Base-by-base conservation (phyloP, 495 filamentous ascomycete genomes). In the Articulospora tetracladia region DNA sequence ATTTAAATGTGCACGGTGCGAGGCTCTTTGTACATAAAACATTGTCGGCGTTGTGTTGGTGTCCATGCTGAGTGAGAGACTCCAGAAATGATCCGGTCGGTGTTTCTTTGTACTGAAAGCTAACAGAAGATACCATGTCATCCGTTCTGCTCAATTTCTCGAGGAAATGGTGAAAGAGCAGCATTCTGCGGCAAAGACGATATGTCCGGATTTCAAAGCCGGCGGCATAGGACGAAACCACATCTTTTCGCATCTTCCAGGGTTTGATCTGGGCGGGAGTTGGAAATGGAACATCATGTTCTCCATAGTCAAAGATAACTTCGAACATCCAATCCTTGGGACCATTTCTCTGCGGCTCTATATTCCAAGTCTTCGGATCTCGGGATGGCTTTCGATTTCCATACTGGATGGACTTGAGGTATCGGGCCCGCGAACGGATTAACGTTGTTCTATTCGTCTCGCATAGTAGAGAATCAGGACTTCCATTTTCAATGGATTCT, bases 281-380 rank as follows among this genome's bases (percentile, higher is more conserved):
- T 0, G 70, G 66, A 24, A 11, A 11, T 0, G 22, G 13, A 0
- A 3, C 0, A 50, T 64, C 49, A 48, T 75, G 72, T 19, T 76
- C 72, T 3, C 73, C 73, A 55, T 76, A 76, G 54, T 76, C 74
- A 39, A 76, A 67, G 19, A 74, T 62, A 1, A 72, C 25, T 44
- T 70, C 54, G 41, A 75, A 76, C 57, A 69, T 52, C 73, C 73
- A 76, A 7, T 61, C 26, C 15, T 34, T n/a, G n/a, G n/a, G n/a
- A n/a, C n/a, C n/a, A n/a, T n/a, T n/a, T n/a, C n/a, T n/a, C n/a
- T n/a, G n/a, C n/a, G n/a, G n/a, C n/a, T n/a, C n/a, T n/a, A 3
- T 22, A 32, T 66, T 36, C 7, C 13, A 36, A 20, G 17, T 57
- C 1, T 56, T 44, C 4, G 20, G 30, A 34, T 15, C 15, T 34